These are phyloP conservation scores for Fusarium kyushuense DNA, from an alignment of 2,329 filamentous ascomycete genomes.

Conservation along the genomic window DNA sequence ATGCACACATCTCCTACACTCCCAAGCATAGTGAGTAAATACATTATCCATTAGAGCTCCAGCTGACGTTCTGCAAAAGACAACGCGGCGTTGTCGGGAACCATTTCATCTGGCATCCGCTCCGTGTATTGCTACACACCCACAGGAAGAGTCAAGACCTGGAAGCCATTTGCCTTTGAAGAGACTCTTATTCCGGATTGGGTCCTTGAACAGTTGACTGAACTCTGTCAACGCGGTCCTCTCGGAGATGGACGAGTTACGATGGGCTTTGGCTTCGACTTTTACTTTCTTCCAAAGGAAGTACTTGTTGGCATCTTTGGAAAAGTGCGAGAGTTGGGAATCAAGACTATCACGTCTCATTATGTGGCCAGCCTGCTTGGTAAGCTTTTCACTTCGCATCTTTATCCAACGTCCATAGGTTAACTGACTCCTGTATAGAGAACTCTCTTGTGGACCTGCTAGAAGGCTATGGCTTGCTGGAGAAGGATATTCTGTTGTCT, in stretches of 20 bases:
- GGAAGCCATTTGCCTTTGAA: constrained; percentile 10
- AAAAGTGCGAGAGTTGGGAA: neutral
- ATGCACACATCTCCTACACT: constrained; percentile 17
- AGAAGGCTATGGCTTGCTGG: neutral
- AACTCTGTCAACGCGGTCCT: neutral
- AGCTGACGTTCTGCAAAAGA: neutral
- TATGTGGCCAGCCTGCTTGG: constrained; percentile 5
- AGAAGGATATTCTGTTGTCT: constrained; percentile 17
- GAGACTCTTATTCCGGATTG: neutral
- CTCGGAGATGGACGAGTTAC: neutral
- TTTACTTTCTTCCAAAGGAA: constrained; percentile 17
- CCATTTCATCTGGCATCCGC: constrained; percentile 10
- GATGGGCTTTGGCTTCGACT: constrained; percentile 22
- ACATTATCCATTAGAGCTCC: fast-evolving
- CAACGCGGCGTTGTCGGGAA: constrained; percentile 7
- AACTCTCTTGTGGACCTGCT: neutral
- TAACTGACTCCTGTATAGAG: neutral
- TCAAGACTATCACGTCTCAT: constrained; percentile 22
- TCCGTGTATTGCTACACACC: constrained; percentile 21
- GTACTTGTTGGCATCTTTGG: neutral
- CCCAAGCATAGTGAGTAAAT: constrained; percentile 2
- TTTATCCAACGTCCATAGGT: fast-evolving
- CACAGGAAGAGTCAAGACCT: neutral
- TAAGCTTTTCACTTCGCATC: neutral
- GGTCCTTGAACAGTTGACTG: neutral